phyloP scores from a whole-genome alignment of 495 filamentous ascomycete genomes.

The Hyaloscypha bicolor region DNA sequence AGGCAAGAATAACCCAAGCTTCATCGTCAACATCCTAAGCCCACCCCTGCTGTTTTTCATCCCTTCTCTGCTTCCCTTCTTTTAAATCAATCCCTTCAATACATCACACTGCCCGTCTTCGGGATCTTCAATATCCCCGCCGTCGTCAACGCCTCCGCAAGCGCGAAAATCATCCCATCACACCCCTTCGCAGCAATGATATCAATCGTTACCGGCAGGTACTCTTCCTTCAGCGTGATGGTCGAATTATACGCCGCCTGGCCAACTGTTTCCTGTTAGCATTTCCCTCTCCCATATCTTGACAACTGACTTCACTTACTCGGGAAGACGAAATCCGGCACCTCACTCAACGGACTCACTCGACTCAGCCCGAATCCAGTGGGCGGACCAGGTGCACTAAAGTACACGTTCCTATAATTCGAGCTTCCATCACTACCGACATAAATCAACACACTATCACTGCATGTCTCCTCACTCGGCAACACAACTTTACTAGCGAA shows the following conservation, averaged over 20 bases:
- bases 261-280: constrained; percentile 41
- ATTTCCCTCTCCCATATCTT: neutral
- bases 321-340: constrained; percentile 60
- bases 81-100: neutral
- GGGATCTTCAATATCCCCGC: constrained; percentile 53
- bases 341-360: constrained; percentile 50
- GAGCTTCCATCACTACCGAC: constrained; percentile 32
- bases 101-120: constrained; percentile 40
- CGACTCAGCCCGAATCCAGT: constrained; percentile 48
- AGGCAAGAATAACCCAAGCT: too few species aligned
- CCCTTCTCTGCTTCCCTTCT: neutral
- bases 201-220: constrained; percentile 59
- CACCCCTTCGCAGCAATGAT: constrained; percentile 64
- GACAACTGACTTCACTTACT: constrained; percentile 16
- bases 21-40: too few species aligned
- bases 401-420: constrained; percentile 40
- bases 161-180: constrained; percentile 58
- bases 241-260: constrained; percentile 53
- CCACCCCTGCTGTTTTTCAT: too few species aligned
- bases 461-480: constrained; percentile 38
- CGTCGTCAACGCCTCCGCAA: constrained; percentile 53
- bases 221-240: constrained; percentile 55
- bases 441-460: constrained; percentile 45
- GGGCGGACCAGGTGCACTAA: constrained; percentile 36
- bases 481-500: constrained; percentile 48